phyloP scores from a whole-genome alignment of 164 flowering plant species.

The Magnolia changhungtana region DNA sequence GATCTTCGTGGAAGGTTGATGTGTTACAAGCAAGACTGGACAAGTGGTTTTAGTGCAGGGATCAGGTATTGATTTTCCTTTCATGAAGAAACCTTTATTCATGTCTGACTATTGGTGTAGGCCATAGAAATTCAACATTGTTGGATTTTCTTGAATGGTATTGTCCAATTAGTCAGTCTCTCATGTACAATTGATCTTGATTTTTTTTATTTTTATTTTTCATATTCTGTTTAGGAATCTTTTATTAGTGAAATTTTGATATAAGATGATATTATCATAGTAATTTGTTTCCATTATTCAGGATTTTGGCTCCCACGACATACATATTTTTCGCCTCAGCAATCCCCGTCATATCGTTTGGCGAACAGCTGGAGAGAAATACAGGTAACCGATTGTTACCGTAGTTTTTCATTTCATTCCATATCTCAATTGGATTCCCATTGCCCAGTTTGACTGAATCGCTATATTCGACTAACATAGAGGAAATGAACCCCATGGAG shows the following conservation, averaged over 20 bases:
- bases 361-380: constrained; percentile 85
- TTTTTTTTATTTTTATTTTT: too few relatives aligned
- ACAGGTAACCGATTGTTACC: constrained; percentile 42
- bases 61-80: constrained; percentile 46
- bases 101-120: not conserved
- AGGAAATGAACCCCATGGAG: not conserved
- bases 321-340: constrained; percentile 96
- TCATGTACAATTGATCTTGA: not conserved
- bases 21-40: constrained; percentile 99
- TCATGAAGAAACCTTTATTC: constrained; percentile 3
- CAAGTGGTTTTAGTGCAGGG: constrained; percentile 86
- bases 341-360: constrained; percentile 94
- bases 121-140: not conserved
- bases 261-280: constrained; percentile 2
- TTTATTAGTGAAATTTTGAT: not conserved
- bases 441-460: not conserved
- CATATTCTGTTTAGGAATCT: not conserved
- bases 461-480: not conserved
- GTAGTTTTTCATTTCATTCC: not conserved
- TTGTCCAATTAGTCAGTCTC: not conserved
- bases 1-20: constrained; percentile 71
- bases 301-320: constrained; percentile 97
- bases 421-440: not conserved
- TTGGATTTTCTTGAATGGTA: not conserved
- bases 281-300: constrained; percentile 20